These are phyloP conservation scores for Solanum dulcamara DNA, from an alignment of 257 asterid species.

Conservation along the genomic window DNA sequence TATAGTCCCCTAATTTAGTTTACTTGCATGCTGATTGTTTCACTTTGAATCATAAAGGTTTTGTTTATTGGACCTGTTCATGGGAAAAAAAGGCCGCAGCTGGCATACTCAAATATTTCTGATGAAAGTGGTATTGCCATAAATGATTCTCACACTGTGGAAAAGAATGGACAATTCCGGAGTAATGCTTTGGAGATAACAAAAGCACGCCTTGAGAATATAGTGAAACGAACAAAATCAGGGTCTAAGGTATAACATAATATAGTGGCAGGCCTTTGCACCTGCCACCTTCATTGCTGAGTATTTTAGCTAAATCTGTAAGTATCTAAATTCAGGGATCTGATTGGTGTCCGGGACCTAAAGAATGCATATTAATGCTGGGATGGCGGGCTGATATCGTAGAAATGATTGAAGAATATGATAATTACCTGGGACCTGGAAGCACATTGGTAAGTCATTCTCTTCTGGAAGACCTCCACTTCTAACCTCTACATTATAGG, in stretches of 20 bases:
- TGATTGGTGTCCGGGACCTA: slow-evolving; percentile 59
- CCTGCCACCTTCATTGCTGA: slow-evolving; percentile 1
- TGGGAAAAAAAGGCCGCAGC: slow-evolving; percentile 54
- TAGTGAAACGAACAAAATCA: slow-evolving; percentile 63
- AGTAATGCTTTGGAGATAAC: slow-evolving; percentile 32
- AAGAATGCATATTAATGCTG: slow-evolving; percentile 71
- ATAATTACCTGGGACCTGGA: slow-evolving; percentile 92
- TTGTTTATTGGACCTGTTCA: slow-evolving; percentile 71
- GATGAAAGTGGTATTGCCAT: slow-evolving; percentile 21
- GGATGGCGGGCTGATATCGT: slow-evolving; percentile 90
- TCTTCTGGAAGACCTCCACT: neutral
- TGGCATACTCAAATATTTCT: slow-evolving; percentile 29
- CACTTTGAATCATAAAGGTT: slow-evolving; percentile 35
- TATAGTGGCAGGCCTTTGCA: neutral
- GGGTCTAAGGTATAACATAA: slow-evolving; percentile 63
- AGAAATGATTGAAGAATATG: slow-evolving; percentile 87
- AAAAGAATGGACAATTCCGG: slow-evolving; percentile 20
- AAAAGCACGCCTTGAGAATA: slow-evolving; percentile 48
- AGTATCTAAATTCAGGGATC: slow-evolving; percentile 47
- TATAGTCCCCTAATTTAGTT: neutral
- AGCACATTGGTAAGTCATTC: slow-evolving; percentile 55
- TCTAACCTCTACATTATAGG: neutral
- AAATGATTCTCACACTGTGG: slow-evolving; percentile 26
- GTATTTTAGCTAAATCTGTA: slow-evolving; percentile 5
- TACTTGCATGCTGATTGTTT: neutral